Evolutionary conservation across 129 eudicot species (phyloP).

Genomic region (Silybum marianum): DNA sequence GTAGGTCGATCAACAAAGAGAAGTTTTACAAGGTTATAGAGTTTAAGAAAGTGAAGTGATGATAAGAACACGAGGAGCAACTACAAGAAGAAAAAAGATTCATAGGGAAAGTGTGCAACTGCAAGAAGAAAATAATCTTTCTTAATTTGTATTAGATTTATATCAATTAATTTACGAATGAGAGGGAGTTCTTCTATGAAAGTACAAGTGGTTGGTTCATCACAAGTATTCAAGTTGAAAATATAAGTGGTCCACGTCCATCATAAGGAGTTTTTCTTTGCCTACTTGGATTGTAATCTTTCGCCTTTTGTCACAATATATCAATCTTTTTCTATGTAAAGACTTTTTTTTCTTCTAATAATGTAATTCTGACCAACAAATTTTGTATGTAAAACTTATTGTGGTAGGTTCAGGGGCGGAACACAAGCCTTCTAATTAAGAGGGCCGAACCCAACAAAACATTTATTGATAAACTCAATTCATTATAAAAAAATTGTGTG

Average conservation of each 20-base stretch:
- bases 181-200: not conserved
- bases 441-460: too few relatives aligned
- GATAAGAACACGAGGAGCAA: too few relatives aligned
- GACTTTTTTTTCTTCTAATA: not conserved
- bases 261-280: too few relatives aligned
- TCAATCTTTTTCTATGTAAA: not conserved
- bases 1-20: slow-evolving; percentile 58
- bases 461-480: too few relatives aligned
- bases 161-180: not conserved
- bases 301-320: too few relatives aligned
- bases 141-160: slow-evolving; percentile 51
- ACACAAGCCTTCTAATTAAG: too few relatives aligned
- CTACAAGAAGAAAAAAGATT: too few relatives aligned
- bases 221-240: not conserved
- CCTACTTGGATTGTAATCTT: not conserved
- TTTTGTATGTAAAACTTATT: too few relatives aligned
- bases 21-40: slow-evolving; percentile 39
- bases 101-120: not conserved
- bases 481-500: too few relatives aligned
- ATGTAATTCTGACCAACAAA: not conserved
- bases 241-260: too few relatives aligned
- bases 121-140: slow-evolving; percentile 54
- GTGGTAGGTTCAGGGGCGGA: too few relatives aligned
- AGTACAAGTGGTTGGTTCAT: not conserved
- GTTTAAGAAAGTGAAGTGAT: slow-evolving; percentile 31